phyloP scores from a whole-genome alignment of 1,284 basidiomycete genomes.

The Trametes polyzona region DNA sequence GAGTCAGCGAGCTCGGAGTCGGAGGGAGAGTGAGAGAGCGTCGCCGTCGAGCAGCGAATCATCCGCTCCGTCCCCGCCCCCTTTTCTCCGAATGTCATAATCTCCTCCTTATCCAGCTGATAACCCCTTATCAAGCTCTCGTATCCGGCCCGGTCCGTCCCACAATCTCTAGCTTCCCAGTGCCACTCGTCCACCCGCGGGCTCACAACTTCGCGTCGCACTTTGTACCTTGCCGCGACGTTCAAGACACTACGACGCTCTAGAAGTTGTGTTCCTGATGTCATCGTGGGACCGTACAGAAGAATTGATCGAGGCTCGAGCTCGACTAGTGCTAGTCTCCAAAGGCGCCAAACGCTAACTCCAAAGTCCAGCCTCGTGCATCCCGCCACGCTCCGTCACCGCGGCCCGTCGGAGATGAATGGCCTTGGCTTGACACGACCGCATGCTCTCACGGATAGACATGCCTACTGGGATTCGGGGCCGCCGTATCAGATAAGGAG shows the following conservation, averaged over 20 bases:
- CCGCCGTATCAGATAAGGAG: too few species aligned
- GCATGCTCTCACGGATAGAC: too few species aligned
- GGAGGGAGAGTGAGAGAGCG: background rate
- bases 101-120: background rate
- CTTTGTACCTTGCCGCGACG: background rate
- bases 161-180: background rate
- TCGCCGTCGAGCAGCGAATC: too few species aligned
- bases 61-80: background rate
- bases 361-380: background rate
- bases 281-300: background rate
- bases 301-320: background rate
- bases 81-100: slow-evolving; percentile 11
- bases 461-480: too few species aligned
- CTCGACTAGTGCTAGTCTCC: too few species aligned
- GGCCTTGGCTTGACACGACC: background rate
- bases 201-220: background rate
- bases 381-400: too few species aligned
- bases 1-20: slow-evolving; percentile 6
- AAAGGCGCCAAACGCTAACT: background rate
- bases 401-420: background rate
- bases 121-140: slow-evolving; percentile 12
- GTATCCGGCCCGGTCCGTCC: background rate
- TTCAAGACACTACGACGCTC: background rate
- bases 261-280: background rate
- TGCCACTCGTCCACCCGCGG: background rate